Evolutionary conservation across 371 early-diverging fungal genomes (phyloP), one percentile per base, ranked within the genome.

Genomic region (Mucor saturninus): DNA sequence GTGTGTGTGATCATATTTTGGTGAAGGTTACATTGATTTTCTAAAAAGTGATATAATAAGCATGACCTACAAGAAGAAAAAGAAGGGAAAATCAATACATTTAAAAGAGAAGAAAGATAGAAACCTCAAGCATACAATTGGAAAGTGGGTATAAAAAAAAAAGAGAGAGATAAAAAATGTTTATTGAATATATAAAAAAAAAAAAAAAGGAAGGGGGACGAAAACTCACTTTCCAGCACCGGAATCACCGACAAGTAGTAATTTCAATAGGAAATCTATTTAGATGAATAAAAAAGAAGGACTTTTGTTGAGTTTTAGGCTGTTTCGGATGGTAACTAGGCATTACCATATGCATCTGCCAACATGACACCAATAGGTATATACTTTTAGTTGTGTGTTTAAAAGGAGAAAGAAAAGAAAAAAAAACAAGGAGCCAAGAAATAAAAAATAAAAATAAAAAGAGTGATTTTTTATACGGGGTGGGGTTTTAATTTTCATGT

Each of bases 41-140:
- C 88, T 52, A 86, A 65, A 65, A 89, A 89, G 57, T 85, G 87
- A 60, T 86, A 83, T 64, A 89, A 71, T 62, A 89, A 69, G 64
- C 88, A 89, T 8, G 88, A 87, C 67, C 88, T 88, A 72, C 26
- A 21, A 46, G 8, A 35, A 35, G 43, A 42, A 42, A 10, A 11
- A n/a, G 13, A n/a, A 11, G 5, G 13, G 10, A 30, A 13, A 50
- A 28, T 50, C 50, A 50, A 50, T 37, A 38, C 46, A 32, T 7
- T 21, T 29, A 39, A 54, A 55, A 42, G 37, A 35, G 15, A 15
- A 43, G 31, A 21, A 39, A 35, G 62, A 40, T 39, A 46, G 8
- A 35, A 35, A 35, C 35, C 35, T 8, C 35, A 35, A 35, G 35
- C 35, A 42, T 31, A 32, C 43, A 30, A 4, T 14, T 31, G 31